These are phyloP conservation scores for Cyberlindnera americana DNA, from an alignment of 805 yeast genomes.

Conservation along the genomic window DNA sequence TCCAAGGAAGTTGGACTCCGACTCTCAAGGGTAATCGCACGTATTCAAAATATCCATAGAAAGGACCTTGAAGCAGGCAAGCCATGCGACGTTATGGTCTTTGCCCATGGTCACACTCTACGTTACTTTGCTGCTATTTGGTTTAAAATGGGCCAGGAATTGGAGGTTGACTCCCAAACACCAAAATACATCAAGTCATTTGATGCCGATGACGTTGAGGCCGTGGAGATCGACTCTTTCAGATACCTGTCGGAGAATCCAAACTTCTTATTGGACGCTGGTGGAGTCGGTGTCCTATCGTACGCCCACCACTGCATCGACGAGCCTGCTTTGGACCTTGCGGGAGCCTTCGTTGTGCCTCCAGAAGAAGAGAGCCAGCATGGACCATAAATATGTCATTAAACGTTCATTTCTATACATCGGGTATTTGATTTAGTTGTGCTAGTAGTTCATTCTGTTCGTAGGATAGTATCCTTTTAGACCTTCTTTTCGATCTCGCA, in stretches of 20 bases:
- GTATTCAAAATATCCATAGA: conserved; percentile 58
- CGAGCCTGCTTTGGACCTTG: conserved; percentile 83
- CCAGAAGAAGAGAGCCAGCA: conserved; percentile 46
- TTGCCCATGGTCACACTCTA: conserved; percentile 92
- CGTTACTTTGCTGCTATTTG: conserved; percentile 89
- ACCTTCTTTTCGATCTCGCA: conserved; percentile 12
- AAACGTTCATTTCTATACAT: neutral
- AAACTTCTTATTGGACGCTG: conserved; percentile 83
- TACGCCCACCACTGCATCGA: conserved; percentile 81
- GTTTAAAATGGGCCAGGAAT: conserved; percentile 45
- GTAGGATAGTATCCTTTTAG: conserved; percentile 41
- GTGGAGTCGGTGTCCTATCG: conserved; percentile 89
- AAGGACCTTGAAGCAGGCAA: conserved; percentile 46
- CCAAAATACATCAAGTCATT: conserved; percentile 22
- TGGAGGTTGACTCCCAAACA: conserved; percentile 2
- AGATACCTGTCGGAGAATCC: conserved; percentile 54
- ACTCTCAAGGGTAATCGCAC: conserved; percentile 64
- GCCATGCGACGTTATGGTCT: conserved; percentile 71
- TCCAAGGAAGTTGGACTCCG: conserved; percentile 64
- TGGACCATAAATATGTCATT: conserved; percentile 2
- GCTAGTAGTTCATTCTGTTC: conserved; percentile 51
- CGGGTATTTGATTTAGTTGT: conserved; percentile 36
- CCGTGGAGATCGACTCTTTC: conserved; percentile 31
- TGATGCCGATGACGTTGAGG: conserved; percentile 30
- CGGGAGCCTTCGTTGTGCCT: conserved; percentile 80